phyloP scores from a whole-genome alignment of 148 eudicot species.

The Limonium bicolor region DNA sequence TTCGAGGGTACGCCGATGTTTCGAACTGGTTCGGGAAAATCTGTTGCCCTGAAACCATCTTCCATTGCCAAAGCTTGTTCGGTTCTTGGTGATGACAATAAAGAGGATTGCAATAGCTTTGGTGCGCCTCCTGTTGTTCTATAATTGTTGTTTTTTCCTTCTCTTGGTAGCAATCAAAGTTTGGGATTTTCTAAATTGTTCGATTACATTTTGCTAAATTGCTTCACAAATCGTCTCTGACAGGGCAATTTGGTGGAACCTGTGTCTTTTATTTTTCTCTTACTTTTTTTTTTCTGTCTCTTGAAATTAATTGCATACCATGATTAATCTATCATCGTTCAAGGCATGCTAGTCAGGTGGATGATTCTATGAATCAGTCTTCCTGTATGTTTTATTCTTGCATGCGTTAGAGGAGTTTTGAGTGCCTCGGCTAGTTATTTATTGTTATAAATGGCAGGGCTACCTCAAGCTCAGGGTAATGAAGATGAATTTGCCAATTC shows the following conservation, averaged over 20 bases:
- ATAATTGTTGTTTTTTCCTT: too few relatives aligned
- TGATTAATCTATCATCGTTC: not conserved
- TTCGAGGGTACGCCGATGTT: too few relatives aligned
- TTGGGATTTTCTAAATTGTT: too few relatives aligned
- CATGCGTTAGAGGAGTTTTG: not conserved
- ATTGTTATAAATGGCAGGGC: not conserved
- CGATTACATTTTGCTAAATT: too few relatives aligned
- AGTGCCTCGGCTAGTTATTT: not conserved
- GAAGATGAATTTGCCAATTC: conserved; percentile 22
- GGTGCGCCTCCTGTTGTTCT: too few relatives aligned
- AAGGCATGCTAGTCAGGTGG: not conserved
- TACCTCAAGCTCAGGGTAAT: conserved; percentile 3
- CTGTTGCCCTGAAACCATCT: conserved; percentile 32
- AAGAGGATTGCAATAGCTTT: not conserved
- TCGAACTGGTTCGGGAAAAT: conserved; percentile 46
- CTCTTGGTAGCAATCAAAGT: too few relatives aligned
- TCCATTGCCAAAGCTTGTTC: conserved; percentile 40
- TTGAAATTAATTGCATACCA: too few relatives aligned
- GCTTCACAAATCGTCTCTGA: too few relatives aligned
- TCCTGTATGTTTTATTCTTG: too few relatives aligned
- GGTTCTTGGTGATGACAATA: conserved; percentile 24
- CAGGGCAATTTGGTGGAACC: too few relatives aligned
- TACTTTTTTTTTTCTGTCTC: too few relatives aligned
- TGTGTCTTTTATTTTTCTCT: too few relatives aligned
- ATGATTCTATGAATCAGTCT: not conserved